Evolutionary conservation across 2,329 filamentous ascomycete genomes (phyloP), one percentile per base, ranked within the genome.

Genomic region (Aspergillus arachidicola): DNA sequence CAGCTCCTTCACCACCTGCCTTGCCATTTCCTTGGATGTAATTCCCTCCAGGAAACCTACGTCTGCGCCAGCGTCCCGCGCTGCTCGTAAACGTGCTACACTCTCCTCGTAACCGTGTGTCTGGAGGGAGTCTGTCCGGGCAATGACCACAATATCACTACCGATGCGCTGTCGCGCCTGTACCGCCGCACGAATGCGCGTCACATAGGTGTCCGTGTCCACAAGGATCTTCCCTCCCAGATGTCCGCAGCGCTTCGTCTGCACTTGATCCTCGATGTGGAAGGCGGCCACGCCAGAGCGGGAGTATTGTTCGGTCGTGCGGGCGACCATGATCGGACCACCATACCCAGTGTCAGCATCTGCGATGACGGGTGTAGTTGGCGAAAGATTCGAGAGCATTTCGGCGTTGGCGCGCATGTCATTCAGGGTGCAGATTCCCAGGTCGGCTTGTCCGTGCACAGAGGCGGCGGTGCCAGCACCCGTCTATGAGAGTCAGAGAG

Each of bases 211-310:
- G 1, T 71, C 69, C 0, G 60, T 66, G 53, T 76, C 75, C 28
- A 80, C 78, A 10, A 80, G 73, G 43, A 76, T 71, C 65, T 80
- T 81, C 43, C 78, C 78, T 2, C 69, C 73, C 0, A 80, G 73
- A 58, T 80, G 78, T 2, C 79, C 78, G 62, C 79, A 80, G 21
- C 78, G 74, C 61, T 81, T 80, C 19, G 75, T 78, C 64, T 78
- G 77, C 9, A 86, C 80, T 70, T 87, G 84, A 72, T 87, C 85
- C 72, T 87, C 85, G 66, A 87, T 81, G 70, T 87, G 85, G 51
- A 87, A 78, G 11, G 79, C 85, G 1, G 85, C 85, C 3, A 87
- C 82, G 28, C 85, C 85, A 3, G 83, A 79, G 54, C 82, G 80
- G 28, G 81, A 80, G 72, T 86, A 86, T 56, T 81, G 76, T 28